Conservation (phyloP, 192 early-diverging fungal genomes). For the Allomyces javanicus region DNA sequence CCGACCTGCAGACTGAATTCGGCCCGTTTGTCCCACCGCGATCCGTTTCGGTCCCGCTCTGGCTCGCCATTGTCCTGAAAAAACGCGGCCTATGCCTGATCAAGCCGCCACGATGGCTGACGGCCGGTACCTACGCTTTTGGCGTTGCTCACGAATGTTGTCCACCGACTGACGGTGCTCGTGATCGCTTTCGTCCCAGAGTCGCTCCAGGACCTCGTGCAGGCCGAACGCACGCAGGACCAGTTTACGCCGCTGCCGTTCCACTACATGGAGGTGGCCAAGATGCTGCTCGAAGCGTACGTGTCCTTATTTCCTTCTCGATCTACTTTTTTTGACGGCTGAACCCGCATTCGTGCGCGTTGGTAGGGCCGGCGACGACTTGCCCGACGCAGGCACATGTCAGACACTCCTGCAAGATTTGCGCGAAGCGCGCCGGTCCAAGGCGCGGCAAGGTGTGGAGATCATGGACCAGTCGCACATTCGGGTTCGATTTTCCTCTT, state of each 20-base stretch:
- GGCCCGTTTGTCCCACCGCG: background rate
- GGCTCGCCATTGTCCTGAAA: background rate
- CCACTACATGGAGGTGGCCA: background rate
- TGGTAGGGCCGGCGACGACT: background rate
- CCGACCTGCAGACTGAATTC: background rate
- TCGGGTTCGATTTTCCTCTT: background rate
- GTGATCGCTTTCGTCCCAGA: no score
- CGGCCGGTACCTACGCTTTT: background rate
- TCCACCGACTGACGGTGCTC: no score
- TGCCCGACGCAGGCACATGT: background rate
- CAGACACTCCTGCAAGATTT: background rate
- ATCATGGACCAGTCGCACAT: background rate
- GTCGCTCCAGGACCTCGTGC: background rate
- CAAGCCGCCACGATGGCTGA: background rate
- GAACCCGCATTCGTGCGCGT: background rate
- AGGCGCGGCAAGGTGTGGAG: background rate
- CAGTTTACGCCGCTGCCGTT: background rate
- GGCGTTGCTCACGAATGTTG: no score
- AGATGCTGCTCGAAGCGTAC: background rate
- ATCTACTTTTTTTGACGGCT: background rate
- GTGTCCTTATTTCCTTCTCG: background rate
- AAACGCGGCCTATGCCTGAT: background rate
- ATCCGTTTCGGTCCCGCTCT: background rate
- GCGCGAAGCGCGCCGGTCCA: background rate
- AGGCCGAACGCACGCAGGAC: background rate